Conservation (phyloP, 495 filamentous ascomycete species). For the Geoglossum glabrum region DNA sequence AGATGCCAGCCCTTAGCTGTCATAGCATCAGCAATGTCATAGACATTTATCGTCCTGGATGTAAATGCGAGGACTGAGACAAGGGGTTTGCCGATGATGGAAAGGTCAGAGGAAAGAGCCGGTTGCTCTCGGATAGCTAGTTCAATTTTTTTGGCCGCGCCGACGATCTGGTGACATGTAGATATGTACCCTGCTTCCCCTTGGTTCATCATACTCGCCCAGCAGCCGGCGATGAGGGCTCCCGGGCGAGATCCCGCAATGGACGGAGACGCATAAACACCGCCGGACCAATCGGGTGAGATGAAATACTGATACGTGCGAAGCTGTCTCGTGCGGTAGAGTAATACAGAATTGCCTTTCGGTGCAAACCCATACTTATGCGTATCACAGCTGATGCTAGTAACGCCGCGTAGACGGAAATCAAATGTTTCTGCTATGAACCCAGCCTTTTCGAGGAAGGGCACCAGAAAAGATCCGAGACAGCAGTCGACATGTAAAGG, state of each 20-base stretch:
- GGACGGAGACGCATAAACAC: slow-evolving; percentile 81
- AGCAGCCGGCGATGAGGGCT: slow-evolving; percentile 83
- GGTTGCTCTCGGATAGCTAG: slow-evolving; percentile 47
- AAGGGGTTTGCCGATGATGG: slow-evolving; percentile 65
- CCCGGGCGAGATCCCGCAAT: slow-evolving; percentile 85
- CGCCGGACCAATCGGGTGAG: slow-evolving; percentile 83
- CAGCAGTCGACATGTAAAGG: slow-evolving; percentile 97
- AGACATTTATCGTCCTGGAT: slow-evolving; percentile 56
- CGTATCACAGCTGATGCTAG: slow-evolving; percentile 86
- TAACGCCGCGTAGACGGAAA: slow-evolving; percentile 85
- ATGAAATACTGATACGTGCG: slow-evolving; percentile 90
- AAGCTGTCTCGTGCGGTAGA: slow-evolving; percentile 65
- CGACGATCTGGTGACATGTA: slow-evolving; percentile 72
- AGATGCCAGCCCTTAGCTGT: slow-evolving; percentile 76
- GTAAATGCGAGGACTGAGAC: slow-evolving; percentile 82
- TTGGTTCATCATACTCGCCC: slow-evolving; percentile 71
- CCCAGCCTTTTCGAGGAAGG: slow-evolving; percentile 77
- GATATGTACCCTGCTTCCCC: slow-evolving; percentile 81
- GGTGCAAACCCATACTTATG: slow-evolving; percentile 99
- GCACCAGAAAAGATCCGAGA: slow-evolving; percentile 82
- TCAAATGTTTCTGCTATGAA: slow-evolving; percentile 78
- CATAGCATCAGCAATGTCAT: slow-evolving; percentile 78
- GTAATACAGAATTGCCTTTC: slow-evolving; percentile 79
- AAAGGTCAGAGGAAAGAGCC: slow-evolving; percentile 45
- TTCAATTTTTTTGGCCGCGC: slow-evolving; percentile 67